Base-by-base conservation (phyloP, 139 green algal species). In the Volvox reticuliferus region DNA sequence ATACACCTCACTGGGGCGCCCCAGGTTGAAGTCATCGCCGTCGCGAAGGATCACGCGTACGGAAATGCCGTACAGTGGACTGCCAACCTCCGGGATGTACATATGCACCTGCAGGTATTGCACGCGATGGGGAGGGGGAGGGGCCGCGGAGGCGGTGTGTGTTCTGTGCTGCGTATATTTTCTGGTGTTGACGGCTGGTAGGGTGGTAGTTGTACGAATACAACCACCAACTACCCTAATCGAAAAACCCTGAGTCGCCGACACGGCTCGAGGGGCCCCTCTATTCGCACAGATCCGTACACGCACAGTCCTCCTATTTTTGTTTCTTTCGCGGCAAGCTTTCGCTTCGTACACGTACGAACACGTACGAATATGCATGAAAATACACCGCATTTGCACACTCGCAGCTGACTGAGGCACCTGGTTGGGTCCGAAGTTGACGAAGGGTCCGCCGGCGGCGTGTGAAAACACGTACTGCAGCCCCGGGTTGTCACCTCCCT, bases 41-140 rank as follows among this genome's bases (percentile, higher is more conserved):
- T 96, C 96, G 35, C 86, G 85, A 12, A 95, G 76, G 2, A 96
- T 93, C 30, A 85, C 90, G 0, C 94, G 92, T 20, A 50, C 89
- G 19, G 79, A 83, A 50, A 95, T 44, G 65, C 95, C 95, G 87
- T 88, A 93, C 71, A 92, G 80, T 5, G 82, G 86, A 86, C 94
- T 90, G 55, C 63, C 68, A 13, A 24, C 30, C 82, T 95, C 50
- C 0, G 95, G 90, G 16, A 96, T 69, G 90, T 93, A 96, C 17
- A 96, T 65, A 12, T 93, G 83, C 33, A 96, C 68, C 94, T 95
- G 91, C 78, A 17, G 78, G 65, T 28, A 28, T 24, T 24, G 62
- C 21, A 73, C 21, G 24, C 65, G 24, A 26, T 24, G 65, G 62
- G 62, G 65, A 73, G 12, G 65, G 24, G 65, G 65, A 73, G 65